These are phyloP conservation scores for Lactarius vividus DNA, from an alignment of 768 basidiomycete species.

Conservation along the genomic window DNA sequence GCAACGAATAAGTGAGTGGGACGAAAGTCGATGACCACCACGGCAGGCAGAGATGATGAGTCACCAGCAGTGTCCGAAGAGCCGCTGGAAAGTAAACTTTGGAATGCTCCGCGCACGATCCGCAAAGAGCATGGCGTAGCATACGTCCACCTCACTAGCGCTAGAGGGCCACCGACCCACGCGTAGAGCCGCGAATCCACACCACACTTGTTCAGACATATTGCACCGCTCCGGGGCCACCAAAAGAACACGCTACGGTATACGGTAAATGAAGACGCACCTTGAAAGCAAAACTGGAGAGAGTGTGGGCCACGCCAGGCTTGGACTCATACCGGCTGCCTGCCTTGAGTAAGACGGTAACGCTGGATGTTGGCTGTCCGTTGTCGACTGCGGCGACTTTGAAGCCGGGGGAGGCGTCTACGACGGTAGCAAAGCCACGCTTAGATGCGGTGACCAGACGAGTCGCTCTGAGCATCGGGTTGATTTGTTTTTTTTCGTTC, in stretches of 20 bases:
- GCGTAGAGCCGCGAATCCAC: background rate
- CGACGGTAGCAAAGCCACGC: conserved; percentile 81
- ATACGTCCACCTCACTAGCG: background rate
- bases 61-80: background rate
- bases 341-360: conserved; percentile 91
- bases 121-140: background rate
- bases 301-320: conserved; percentile 86
- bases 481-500: background rate
- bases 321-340: conserved; percentile 86
- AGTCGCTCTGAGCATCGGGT: conserved; percentile 26
- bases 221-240: background rate
- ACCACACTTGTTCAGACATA: background rate
- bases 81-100: background rate
- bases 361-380: conserved; percentile 77
- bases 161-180: conserved; percentile 1
- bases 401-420: conserved; percentile 67
- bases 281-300: conserved; percentile 99
- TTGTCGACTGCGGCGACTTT: conserved; percentile 85
- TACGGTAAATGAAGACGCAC: conserved; percentile 43
- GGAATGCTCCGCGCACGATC: background rate
- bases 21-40: background rate
- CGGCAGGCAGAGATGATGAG: background rate
- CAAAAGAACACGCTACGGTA: background rate
- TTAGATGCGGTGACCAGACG: conserved; percentile 18
- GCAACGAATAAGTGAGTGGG: conserved; percentile 15